Evolutionary conservation across 257 asterid species (phyloP), one percentile per base, ranked within the genome.

Genomic region (Solanum chaucha): DNA sequence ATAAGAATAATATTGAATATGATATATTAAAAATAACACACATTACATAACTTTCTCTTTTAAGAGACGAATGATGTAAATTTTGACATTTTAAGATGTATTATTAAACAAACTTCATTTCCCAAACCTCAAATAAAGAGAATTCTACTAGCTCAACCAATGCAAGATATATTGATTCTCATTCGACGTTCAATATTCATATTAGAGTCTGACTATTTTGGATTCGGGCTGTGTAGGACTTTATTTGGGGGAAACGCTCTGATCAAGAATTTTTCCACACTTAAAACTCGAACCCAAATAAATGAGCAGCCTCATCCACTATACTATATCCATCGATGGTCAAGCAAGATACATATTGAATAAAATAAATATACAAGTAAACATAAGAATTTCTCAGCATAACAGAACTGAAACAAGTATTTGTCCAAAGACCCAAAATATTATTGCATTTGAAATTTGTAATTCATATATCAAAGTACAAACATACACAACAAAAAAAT

Each of bases 31-130:
- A 51, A 51, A 51, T 17, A 17, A 51, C 9, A 17, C 9, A 6
- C 0, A 17, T 17, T 51, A 0, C 4, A 51, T 51, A 51, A 51
- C 0, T 51, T 51, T 15, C 0, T 51, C 1, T n/a, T 15, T 17
- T 51, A 51, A 51, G 10, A 5, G 10, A 0, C 0, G 1, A 51
- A 51, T 17, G 0, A 51, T 51, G 0, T 51, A 17, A 6, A 51
- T 51, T 51, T 51, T 15, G 0, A 46, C 8, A 51, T 51, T 51
- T 51, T 17, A 51, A 51, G 22, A 51, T 51, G 1, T 51, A 51
- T 51, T 65, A 65, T 65, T 64, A 26, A 24, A 1, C 8, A 64
- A 64, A 64, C 28, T 10, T 64, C 26, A 64, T 64, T 4, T 15
- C 34, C 32, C 34, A 11, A 64, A 64, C 34, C 15, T 64, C 32